Evolutionary conservation across 331 rosid genomes (phyloP).

Genomic region (Phaseolus coccineus): DNA sequence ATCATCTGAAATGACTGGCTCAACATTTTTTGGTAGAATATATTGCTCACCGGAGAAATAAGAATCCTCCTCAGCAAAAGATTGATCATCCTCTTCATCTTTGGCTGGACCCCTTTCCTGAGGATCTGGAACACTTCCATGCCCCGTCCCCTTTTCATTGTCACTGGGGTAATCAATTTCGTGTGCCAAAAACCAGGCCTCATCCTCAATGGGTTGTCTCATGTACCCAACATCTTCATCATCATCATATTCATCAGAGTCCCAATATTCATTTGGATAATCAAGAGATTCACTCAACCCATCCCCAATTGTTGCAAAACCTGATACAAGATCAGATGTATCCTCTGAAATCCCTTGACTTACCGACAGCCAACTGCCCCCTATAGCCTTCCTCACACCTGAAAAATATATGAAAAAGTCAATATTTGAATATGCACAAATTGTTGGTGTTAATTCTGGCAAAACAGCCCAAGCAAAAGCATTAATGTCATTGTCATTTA

Average conservation of each 20-base stretch:
- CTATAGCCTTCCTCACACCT: slow-evolving; percentile 86
- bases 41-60: slow-evolving; percentile 91
- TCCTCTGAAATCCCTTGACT: slow-evolving; percentile 99
- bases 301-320: slow-evolving; percentile 96
- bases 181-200: slow-evolving; percentile 97
- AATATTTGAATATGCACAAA: slow-evolving; percentile 15
- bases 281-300: slow-evolving; percentile 92
- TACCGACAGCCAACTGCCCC: slow-evolving; percentile 96
- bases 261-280: slow-evolving; percentile 97
- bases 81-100: slow-evolving; percentile 96
- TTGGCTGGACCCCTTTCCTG: slow-evolving; percentile 80
- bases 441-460: neutral
- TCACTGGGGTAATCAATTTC: slow-evolving; percentile 99
- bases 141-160: slow-evolving; percentile 91
- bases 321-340: slow-evolving; percentile 95
- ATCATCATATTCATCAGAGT: slow-evolving; percentile 97
- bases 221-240: slow-evolving; percentile 94
- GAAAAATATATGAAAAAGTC: slow-evolving; percentile 48
- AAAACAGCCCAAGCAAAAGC: neutral
- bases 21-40: slow-evolving; percentile 75
- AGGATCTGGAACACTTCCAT: slow-evolving; percentile 86
- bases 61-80: slow-evolving; percentile 97
- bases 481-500: slow-evolving; percentile 12
- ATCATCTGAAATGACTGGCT: slow-evolving; percentile 74
- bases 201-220: slow-evolving; percentile 99